Evolutionary conservation across 192 early-diverging fungal genomes (phyloP).

Genomic region (Coemansia asiatica): DNA sequence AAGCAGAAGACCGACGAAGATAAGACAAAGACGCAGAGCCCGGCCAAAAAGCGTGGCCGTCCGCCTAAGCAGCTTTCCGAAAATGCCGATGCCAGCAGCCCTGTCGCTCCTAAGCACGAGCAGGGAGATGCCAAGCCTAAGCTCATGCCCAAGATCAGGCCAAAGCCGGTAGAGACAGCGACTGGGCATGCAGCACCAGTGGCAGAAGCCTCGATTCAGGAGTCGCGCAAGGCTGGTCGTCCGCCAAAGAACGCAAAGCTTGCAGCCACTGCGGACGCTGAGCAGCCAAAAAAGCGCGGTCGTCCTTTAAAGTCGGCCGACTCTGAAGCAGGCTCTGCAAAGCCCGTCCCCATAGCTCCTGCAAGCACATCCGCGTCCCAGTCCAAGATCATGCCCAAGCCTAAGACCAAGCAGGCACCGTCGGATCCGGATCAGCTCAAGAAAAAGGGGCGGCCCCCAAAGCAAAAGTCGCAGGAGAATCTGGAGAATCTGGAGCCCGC

Average conservation of each 20-base stretch:
- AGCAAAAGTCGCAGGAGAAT: background rate
- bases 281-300: constrained; percentile 4
- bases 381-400: too few relatives aligned
- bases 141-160: too few relatives aligned
- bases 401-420: background rate
- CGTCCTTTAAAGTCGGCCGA: constrained; percentile 1
- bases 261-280: background rate
- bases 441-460: background rate
- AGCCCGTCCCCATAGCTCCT: background rate
- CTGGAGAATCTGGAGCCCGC: background rate
- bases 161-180: background rate
- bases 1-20: background rate
- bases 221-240: background rate
- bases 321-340: background rate
- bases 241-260: background rate
- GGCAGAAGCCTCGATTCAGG: background rate
- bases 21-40: background rate
- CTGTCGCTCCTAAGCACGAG: too few relatives aligned
- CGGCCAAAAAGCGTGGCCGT: background rate
- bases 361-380: background rate
- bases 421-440: background rate
- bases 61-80: background rate
- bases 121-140: too few relatives aligned
- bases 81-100: background rate
- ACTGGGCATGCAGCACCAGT: background rate